Evolutionary conservation across 192 early-diverging fungal genomes (phyloP).

Genomic region (Entomortierella beljakovae): DNA sequence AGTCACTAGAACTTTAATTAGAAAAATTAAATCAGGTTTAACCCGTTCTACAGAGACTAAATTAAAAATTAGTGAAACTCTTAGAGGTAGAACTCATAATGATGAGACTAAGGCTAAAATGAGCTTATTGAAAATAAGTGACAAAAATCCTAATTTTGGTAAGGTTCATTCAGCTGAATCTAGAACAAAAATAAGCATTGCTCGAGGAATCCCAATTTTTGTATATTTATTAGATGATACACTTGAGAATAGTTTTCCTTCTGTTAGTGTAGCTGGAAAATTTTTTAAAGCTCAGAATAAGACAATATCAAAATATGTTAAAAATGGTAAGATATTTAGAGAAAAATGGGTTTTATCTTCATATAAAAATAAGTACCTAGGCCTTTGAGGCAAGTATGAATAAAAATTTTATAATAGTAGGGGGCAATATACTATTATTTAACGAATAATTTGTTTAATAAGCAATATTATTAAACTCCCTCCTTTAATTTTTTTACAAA

Average conservation of each 20-base stretch:
- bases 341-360: not conserved
- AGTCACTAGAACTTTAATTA: conserved; percentile 1
- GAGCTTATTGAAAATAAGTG: not conserved
- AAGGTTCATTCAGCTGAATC: not conserved
- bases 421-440: conserved; percentile 5
- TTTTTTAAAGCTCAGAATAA: conserved; percentile 6
- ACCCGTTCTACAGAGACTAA: conserved; percentile 5
- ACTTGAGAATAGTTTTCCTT: conserved; percentile 21
- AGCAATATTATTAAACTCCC: not conserved
- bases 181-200: conserved; percentile 4
- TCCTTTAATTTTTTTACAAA: conserved; percentile 1
- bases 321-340: conserved; percentile 1
- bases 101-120: not conserved
- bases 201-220: conserved; percentile 8
- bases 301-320: conserved; percentile 3
- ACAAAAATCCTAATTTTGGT: conserved; percentile 13
- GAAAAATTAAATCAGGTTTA: conserved; percentile 7
- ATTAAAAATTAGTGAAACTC: conserved; percentile 8
- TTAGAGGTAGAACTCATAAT: no score
- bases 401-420: not conserved
- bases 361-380: no score
- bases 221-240: conserved; percentile 10
- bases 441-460: not conserved
- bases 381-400: no score
- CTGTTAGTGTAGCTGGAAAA: not conserved